Evolutionary conservation across 2,329 filamentous ascomycete genomes (phyloP).

Genomic region (Thielaviopsis euricoi): DNA sequence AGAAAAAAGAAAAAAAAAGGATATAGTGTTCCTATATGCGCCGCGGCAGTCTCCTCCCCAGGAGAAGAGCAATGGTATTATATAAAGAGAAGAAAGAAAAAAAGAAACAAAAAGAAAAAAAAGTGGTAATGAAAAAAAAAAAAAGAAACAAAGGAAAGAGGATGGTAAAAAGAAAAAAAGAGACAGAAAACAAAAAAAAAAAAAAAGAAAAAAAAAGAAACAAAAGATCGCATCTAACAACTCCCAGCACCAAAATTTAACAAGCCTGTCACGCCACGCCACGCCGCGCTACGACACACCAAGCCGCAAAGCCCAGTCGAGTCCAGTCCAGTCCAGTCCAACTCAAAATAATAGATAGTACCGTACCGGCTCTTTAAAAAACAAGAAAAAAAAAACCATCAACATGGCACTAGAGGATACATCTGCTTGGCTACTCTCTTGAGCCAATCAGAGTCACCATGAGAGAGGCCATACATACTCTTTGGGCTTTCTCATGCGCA

Average conservation of each 20-base stretch:
- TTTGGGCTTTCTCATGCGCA: too few relatives aligned
- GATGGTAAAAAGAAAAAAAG: background rate
- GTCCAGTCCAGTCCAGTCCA: slow-evolving; percentile 7
- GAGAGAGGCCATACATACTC: too few relatives aligned
- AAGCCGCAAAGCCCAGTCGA: too few relatives aligned
- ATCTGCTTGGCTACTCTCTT: too few relatives aligned
- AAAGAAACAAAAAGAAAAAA: background rate
- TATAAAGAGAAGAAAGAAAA: background rate
- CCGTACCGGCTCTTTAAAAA: too few relatives aligned
- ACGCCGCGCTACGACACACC: background rate
- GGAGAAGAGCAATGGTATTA: background rate
- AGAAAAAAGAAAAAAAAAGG: slow-evolving; percentile 3
- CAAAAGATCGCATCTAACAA: background rate
- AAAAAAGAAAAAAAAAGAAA: background rate
- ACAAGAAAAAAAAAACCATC: too few relatives aligned
- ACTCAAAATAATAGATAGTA: too few relatives aligned
- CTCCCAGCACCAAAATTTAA: too few relatives aligned
- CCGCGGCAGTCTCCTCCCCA: background rate
- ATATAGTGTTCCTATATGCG: background rate
- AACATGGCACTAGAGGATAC: too few relatives aligned
- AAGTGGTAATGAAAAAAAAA: too few relatives aligned
- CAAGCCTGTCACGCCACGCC: too few relatives aligned
- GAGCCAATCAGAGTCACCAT: too few relatives aligned
- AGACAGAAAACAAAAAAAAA: slow-evolving; percentile 1
- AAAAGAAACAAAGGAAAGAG: background rate